Percentiles rank a stretch among this genome's conserved stretches.
Evolutionary conservation across 805 yeast species (phyloP).

Genomic region (Kuraishia borneana): DNA sequence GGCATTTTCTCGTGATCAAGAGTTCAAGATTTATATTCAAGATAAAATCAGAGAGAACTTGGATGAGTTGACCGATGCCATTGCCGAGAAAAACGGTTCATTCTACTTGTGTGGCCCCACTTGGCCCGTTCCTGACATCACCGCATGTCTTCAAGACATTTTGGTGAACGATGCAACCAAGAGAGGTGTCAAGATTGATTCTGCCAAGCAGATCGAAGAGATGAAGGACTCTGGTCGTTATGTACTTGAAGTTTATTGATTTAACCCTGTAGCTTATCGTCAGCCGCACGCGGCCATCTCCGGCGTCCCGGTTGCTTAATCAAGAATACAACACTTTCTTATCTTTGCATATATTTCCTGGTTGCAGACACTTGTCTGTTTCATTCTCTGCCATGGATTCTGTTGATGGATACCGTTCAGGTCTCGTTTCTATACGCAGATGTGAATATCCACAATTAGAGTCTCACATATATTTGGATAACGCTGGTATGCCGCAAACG

Average conservation of each 20-base stretch:
- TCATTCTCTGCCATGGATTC: background rate
- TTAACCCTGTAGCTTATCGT: no score
- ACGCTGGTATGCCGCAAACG: conserved; percentile 30
- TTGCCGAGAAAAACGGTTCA: conserved; percentile 69
- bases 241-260: conserved; percentile 89
- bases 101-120: conserved; percentile 98
- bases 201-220: conserved; percentile 76
- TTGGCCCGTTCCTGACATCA: conserved; percentile 97
- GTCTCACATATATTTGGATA: conserved; percentile 24
- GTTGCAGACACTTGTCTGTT: background rate
- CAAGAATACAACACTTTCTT: no score
- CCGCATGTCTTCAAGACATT: conserved; percentile 80
- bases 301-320: no score
- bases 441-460: conserved; percentile 14
- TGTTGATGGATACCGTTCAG: background rate
- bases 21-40: conserved; percentile 88
- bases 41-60: conserved; percentile 79
- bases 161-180: conserved; percentile 58
- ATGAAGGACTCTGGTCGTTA: conserved; percentile 89
- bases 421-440: conserved; percentile 5
- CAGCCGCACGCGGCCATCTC: no score
- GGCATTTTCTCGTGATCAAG: conserved; percentile 96
- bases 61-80: conserved; percentile 64
- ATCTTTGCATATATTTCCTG: no score
- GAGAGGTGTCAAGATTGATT: conserved; percentile 58